Conservation (phyloP, 2,329 filamentous ascomycete species). For the Trichoderma guizhouense region DNA sequence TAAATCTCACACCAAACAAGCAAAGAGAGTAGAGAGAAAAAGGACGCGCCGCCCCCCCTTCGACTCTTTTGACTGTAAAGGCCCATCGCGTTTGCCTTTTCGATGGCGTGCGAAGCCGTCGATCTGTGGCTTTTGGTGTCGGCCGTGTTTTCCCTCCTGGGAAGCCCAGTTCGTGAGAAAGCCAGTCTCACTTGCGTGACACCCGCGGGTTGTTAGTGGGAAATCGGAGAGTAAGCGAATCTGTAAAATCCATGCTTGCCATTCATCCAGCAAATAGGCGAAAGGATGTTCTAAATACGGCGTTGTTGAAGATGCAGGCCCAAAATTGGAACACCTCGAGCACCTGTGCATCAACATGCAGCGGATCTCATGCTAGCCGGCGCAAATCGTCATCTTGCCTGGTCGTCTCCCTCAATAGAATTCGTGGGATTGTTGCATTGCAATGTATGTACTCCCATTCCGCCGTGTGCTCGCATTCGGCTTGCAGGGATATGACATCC, state of each 20-base stretch:
- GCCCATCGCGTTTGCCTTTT: neutral
- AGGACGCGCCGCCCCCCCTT: neutral
- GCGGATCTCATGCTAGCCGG: neutral
- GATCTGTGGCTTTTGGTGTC: constrained; percentile 12
- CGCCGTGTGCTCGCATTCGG: neutral
- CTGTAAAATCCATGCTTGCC: neutral
- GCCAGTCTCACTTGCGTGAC: neutral
- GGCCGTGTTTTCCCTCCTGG: constrained; percentile 4
- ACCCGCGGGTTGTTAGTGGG: neutral
- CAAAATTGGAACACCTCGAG: neutral
- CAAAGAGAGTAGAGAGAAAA: neutral
- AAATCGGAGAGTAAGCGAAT: neutral
- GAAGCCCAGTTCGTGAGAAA: neutral
- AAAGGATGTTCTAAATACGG: neutral
- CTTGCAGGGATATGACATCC: neutral
- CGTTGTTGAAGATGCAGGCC: neutral
- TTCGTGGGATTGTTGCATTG: neutral
- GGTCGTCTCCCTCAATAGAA: neutral
- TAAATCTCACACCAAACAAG: constrained; percentile 7
- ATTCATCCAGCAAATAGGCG: neutral
- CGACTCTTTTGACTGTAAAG: neutral
- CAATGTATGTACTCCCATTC: neutral
- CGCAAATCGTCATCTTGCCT: constrained; percentile 7
- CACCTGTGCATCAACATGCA: neutral
- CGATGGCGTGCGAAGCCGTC: neutral